Conservation (phyloP, 306 rosid genomes). For the Pterocarpus macrocarpus region DNA sequence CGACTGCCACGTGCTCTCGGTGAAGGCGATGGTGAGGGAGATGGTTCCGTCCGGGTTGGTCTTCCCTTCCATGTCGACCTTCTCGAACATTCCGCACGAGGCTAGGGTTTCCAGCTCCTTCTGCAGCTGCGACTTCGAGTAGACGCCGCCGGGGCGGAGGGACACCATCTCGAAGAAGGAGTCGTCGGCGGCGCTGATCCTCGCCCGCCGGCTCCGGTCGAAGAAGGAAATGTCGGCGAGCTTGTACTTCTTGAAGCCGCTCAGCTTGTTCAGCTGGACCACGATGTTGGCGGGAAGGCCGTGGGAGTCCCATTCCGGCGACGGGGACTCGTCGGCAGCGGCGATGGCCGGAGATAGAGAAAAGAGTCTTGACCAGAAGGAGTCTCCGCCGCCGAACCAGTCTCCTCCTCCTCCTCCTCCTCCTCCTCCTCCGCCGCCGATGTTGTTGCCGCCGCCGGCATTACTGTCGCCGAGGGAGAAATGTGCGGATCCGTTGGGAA, state of each 20-base stretch:
- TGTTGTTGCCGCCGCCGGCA: not conserved
- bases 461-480: not conserved
- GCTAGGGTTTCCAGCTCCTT: constrained; percentile 75
- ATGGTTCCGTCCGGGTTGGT: constrained; percentile 77
- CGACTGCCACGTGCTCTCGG: constrained; percentile 79
- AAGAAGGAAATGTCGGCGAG: constrained; percentile 72
- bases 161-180: constrained; percentile 84
- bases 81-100: constrained; percentile 84
- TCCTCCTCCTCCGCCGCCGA: constrained; percentile 16
- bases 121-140: constrained; percentile 79
- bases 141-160: constrained; percentile 65
- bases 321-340: constrained; percentile 55
- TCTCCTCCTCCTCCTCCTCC: constrained; percentile 45
- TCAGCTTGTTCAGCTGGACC: constrained; percentile 72
- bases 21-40: constrained; percentile 64
- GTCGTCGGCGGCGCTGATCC: constrained; percentile 70
- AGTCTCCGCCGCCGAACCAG: constrained; percentile 55
- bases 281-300: constrained; percentile 82
- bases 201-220: constrained; percentile 62
- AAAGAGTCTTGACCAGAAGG: constrained; percentile 64
- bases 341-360: constrained; percentile 60
- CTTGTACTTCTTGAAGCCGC: constrained; percentile 80
- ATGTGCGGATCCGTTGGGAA: constrained; percentile 32
- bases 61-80: constrained; percentile 80
- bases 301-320: constrained; percentile 76